These are phyloP conservation scores for Penicillium brasilianum DNA, from an alignment of 2,329 filamentous ascomycete species.

Conservation along the genomic window DNA sequence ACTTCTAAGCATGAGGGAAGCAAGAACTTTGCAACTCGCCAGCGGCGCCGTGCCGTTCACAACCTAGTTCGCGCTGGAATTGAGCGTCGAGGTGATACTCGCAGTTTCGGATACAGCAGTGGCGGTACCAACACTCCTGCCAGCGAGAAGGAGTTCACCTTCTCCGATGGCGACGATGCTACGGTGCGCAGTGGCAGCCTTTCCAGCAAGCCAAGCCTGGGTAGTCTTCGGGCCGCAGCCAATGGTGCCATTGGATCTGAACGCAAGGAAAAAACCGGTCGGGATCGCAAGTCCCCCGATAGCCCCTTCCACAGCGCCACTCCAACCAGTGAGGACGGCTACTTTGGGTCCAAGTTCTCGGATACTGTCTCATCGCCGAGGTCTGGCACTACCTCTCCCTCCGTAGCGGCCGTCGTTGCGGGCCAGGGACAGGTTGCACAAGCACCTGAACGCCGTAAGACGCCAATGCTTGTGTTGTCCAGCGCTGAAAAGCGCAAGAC, in stretches of 20 bases:
- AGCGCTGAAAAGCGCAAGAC: constrained; percentile 90
- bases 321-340: constrained; percentile 66
- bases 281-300: constrained; percentile 60
- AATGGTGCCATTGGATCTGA: constrained; percentile 89
- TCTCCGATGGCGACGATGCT: constrained; percentile 76
- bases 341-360: constrained; percentile 60
- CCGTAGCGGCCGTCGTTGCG: constrained; percentile 48
- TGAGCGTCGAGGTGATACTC: constrained; percentile 75
- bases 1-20: constrained; percentile 93
- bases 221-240: constrained; percentile 75
- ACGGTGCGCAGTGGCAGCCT: constrained; percentile 78
- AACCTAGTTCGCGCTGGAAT: constrained; percentile 89
- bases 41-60: constrained; percentile 87
- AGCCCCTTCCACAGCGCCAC: constrained; percentile 66
- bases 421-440: constrained; percentile 62
- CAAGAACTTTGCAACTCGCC: constrained; percentile 93
- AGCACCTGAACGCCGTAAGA: constrained; percentile 72
- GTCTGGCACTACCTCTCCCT: constrained; percentile 37
- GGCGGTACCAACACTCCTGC: constrained; percentile 84
- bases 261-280: constrained; percentile 70
- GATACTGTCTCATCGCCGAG: constrained; percentile 43
- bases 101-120: constrained; percentile 68
- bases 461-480: constrained; percentile 83
- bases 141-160: constrained; percentile 75
- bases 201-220: constrained; percentile 73